Conservation (phyloP, 1,139 yeast species). For the Saccharomycopsis hybrid region DNA sequence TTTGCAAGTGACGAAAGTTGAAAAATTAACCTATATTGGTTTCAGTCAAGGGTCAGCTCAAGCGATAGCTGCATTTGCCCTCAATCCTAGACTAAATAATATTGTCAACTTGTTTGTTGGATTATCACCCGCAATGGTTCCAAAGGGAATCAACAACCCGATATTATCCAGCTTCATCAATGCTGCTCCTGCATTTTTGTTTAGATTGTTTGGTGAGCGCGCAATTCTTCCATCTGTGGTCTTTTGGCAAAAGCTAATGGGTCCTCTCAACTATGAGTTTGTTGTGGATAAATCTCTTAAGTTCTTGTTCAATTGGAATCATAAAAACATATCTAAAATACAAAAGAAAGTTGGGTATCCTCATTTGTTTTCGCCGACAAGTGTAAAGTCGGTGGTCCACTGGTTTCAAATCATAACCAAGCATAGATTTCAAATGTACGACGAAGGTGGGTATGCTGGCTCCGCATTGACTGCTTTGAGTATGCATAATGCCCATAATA, state of each 20-base stretch:
- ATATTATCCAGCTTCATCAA: conserved; percentile 60
- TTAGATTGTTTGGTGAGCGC: conserved; percentile 55
- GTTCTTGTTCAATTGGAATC: conserved; percentile 64
- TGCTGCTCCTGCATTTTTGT: conserved; percentile 62
- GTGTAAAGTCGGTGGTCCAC: conserved; percentile 80
- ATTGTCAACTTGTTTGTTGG: conserved; percentile 65
- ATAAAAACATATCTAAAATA: conserved; percentile 52
- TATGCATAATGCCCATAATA: conserved; percentile 31
- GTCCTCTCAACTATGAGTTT: conserved; percentile 65
- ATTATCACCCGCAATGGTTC: conserved; percentile 78
- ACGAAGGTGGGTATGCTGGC: conserved; percentile 35
- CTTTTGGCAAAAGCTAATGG: conserved; percentile 69
- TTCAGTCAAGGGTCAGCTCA: conserved; percentile 95
- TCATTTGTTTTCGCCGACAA: conserved; percentile 75
- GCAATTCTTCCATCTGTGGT: conserved; percentile 63
- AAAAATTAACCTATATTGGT: conserved; percentile 57
- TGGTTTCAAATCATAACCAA: conserved; percentile 83
- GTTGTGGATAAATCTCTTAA: conserved; percentile 57
- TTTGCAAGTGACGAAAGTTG: conserved; percentile 31
- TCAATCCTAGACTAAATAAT: conserved; percentile 31
- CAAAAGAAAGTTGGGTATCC: conserved; percentile 71
- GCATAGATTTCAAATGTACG: conserved; percentile 75
- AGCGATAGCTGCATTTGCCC: conserved; percentile 48
- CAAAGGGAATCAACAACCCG: conserved; percentile 66
- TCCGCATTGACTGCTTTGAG: conserved; percentile 37